Base-by-base conservation (phyloP, 441 rosid species). In the Biscutella laevigata region DNA sequence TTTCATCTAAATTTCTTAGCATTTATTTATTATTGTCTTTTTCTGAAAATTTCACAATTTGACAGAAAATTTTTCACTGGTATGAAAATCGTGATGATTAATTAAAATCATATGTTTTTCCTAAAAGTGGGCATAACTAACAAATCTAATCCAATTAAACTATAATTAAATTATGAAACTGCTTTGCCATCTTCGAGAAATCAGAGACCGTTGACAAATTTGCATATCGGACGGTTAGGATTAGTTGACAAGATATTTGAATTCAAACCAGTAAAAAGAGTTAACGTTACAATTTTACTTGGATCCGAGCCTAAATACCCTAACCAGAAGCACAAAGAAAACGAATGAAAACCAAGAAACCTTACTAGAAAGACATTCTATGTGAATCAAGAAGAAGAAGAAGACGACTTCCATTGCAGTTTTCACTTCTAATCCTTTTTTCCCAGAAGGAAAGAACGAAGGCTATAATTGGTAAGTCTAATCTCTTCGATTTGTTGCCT, bases 231-330 rank as follows among this genome's bases (percentile, higher is more conserved):
- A 64, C 69, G 69, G 69, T 3, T 5, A 15, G 0, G 25, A 64
- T 57, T 26, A 4, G 7, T 26, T 13, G 3, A 19, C 0, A 0
- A 13, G 16, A 12, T 10, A 30, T 57, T 64, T 64, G 69, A 64
- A 64, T 64, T 64, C 69, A 56, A 64, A 64, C 52, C 27, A 26
- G 51, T 52, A n/a, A 20, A 33, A 42, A 21, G 33, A 47, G 62
- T 57, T 57, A 64, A 57, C 69, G 69, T 64, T 64, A 64, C 69
- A 64, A 64, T 27, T 2, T 42, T 14, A 6, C 28, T 59, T 13
- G 48, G 69, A 56, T 64, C 50, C 39, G 59, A 52, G 2, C 25
- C 57, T 64, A 56, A 64, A 56, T 55, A 64, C 12, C 69, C 62
- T 24, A 55, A 17, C 22, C 17, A 39, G 10, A 24, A 16, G 7